phyloP scores from a whole-genome alignment of 495 filamentous ascomycete genomes.

The Friedmanniomyces endolithicus region DNA sequence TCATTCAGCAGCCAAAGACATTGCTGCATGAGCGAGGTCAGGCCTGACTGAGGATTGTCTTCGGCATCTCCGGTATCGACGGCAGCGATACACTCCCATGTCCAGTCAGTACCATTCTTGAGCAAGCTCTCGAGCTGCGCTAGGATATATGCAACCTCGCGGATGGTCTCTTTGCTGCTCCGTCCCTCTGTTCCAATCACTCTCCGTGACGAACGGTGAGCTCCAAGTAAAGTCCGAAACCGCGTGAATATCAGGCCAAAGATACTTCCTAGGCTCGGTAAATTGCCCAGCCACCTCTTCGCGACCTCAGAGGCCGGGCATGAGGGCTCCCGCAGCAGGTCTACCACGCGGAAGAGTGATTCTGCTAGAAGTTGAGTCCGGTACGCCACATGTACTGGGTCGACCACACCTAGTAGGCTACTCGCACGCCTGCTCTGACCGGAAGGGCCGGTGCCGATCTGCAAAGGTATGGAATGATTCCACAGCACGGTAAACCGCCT shows the following conservation, averaged over 20 bases:
- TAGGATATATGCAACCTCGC: neutral
- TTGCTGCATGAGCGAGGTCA: neutral
- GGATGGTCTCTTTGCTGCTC: neutral
- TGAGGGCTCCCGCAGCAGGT: neutral
- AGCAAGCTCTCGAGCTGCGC: neutral
- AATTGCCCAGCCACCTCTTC: slow-evolving; percentile 34
- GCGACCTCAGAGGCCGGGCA: slow-evolving; percentile 12
- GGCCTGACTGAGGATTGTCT: neutral
- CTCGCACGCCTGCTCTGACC: neutral
- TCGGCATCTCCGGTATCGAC: neutral
- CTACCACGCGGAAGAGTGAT: neutral
- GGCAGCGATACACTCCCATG: neutral
- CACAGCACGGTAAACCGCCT: slow-evolving; percentile 19
- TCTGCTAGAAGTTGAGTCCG: neutral
- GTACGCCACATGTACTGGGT: neutral
- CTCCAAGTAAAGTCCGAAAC: neutral
- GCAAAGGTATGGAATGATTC: slow-evolving; percentile 5
- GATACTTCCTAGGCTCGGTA: neutral
- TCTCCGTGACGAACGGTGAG: neutral
- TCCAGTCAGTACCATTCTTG: neutral
- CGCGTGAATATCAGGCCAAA: neutral
- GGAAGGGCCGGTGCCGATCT: neutral
- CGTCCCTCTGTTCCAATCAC: neutral
- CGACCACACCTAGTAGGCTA: neutral
- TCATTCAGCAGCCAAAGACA: neutral